phyloP scores from a whole-genome alignment of 768 basidiomycete species.

The Lepiota venenata region DNA sequence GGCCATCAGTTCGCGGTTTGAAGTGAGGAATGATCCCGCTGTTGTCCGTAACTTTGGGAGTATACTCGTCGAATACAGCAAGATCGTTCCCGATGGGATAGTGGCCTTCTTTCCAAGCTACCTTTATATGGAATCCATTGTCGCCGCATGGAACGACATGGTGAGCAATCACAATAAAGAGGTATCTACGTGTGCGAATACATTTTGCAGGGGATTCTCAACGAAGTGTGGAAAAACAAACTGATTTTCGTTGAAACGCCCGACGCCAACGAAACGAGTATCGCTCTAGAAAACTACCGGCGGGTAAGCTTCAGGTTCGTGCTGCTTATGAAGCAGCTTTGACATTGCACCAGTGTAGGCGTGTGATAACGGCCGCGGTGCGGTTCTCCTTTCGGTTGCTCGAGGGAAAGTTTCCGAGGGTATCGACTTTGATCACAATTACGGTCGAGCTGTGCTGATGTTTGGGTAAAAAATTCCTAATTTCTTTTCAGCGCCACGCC shows the following conservation, averaged over 20 bases:
- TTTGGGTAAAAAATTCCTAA: conserved; percentile 67
- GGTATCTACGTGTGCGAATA: not conserved
- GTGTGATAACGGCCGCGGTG: conserved; percentile 97
- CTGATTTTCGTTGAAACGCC: conserved; percentile 99
- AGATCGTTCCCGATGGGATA: conserved; percentile 96
- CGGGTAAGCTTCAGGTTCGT: conserved; percentile 45
- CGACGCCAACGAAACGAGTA: conserved; percentile 97
- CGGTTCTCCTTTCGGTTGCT: conserved; percentile 94
- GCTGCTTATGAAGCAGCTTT: conserved; percentile 8
- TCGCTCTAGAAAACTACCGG: conserved; percentile 95
- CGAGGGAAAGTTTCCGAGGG: conserved; percentile 99
- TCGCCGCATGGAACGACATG: conserved; percentile 99
- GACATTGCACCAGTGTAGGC: conserved; percentile 50
- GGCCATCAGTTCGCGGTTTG: conserved; percentile 96
- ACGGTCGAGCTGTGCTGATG: conserved; percentile 98
- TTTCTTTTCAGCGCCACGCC: conserved; percentile 6
- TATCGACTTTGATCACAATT: conserved; percentile 99
- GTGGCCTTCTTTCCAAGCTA: conserved; percentile 99
- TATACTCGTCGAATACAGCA: conserved; percentile 96
- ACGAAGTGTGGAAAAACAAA: conserved; percentile 99
- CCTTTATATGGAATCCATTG: conserved; percentile 99
- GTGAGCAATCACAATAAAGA: conserved; percentile 40
- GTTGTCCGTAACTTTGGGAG: conserved; percentile 99
- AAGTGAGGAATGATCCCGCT: conserved; percentile 98
- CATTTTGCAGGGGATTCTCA: conserved; percentile 80